Base-by-base conservation (phyloP, 768 basidiomycete species). In the Cyclocybe aegerita region DNA sequence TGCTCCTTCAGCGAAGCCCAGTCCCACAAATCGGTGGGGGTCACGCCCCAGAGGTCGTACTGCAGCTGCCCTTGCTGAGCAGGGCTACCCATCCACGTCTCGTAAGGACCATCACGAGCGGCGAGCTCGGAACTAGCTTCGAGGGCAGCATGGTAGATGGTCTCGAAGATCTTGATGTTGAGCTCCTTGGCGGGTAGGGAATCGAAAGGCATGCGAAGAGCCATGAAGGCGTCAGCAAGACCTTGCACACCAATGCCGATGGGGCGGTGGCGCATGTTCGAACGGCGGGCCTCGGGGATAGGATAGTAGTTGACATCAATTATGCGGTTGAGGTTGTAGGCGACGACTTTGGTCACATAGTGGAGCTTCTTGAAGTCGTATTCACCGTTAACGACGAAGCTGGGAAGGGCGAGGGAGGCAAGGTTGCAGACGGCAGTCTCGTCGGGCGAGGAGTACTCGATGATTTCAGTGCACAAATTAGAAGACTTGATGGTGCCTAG, bases 401-500 rank as follows among this genome's bases (percentile, higher is more conserved):
- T 84, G 4, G 97, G 96, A 2, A 98, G 83, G 2, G 97, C 93
- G 56, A 99, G 81, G 9, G 97, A 99, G 6, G 97, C 97, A 45
- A 99, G 83, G 70, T 98, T 99, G 80, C 97, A 99, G 31, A 98
- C 97, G 34, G 97, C 97, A 34, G 87, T 92, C 69, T 98, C 97
- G 48, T 98, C 97, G 1, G 97, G 93, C 9, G 96, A 81, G 39
- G 93, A 96, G 75, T 98, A 98, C 70, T 99, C 91, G 68, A 99
- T 90, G 67, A 99, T 98, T 69, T 98, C 97, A 4, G 96, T 98
- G 77, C 97, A 99, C 41, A 99, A 77, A 67, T 99, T 99, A 44
- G 96, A 98, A 1, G 94, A 98, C 76, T 97, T 98, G 86, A 99
- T 98, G 7, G 93, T 96, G 30, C 97, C 97, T 23, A 99, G 79